Conservation (phyloP, 345 rosid species). For the Conringia planisiliqua region DNA sequence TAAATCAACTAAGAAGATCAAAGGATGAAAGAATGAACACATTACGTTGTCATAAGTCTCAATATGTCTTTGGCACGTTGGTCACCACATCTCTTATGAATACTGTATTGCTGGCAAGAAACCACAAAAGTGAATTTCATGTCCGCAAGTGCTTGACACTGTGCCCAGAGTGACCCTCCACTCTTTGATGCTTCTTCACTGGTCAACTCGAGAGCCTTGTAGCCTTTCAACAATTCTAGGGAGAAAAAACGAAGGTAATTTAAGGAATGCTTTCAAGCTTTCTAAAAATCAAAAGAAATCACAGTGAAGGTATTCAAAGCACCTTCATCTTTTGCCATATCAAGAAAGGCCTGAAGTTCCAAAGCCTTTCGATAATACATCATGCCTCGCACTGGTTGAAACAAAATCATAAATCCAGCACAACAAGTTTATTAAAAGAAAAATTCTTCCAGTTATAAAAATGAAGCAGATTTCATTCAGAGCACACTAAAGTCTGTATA, state of each 20-base stretch:
- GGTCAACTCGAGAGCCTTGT: conserved; percentile 61
- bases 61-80: conserved; percentile 68
- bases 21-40: conserved; percentile 13
- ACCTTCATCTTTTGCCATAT: conserved; percentile 67
- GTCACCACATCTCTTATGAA: conserved; percentile 65
- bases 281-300: neutral
- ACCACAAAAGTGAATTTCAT: conserved; percentile 84
- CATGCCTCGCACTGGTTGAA: conserved; percentile 66
- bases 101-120: conserved; percentile 76
- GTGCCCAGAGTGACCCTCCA: conserved; percentile 57
- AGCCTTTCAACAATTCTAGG: conserved; percentile 59
- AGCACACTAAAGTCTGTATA: conserved; percentile 24
- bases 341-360: conserved; percentile 82
- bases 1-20: neutral
- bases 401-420: conserved; percentile 5
- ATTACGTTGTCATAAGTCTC: conserved; percentile 70
- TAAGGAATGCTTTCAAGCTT: conserved; percentile 13
- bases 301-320: conserved; percentile 10
- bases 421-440: neutral
- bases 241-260: conserved; percentile 9
- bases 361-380: conserved; percentile 79
- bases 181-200: conserved; percentile 56
- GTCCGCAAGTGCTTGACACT: conserved; percentile 78
- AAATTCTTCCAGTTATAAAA: neutral
- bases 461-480: conserved; percentile 1